phyloP scores from a whole-genome alignment of 371 early-diverging fungal species.

The Haplosporangium sp. region DNA sequence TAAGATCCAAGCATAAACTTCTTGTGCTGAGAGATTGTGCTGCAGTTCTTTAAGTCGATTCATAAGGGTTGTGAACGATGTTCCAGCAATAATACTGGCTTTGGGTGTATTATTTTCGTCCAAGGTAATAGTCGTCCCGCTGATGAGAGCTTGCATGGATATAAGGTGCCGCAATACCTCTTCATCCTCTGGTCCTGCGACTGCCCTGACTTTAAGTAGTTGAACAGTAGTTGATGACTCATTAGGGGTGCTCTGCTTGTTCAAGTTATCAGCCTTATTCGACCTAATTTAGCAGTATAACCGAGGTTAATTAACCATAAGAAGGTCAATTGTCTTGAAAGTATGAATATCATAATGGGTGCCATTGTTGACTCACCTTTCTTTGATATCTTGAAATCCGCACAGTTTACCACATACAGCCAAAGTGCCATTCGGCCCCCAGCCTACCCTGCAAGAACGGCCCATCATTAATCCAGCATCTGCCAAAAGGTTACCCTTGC shows the following conservation, averaged over 20 bases:
- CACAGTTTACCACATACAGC: constrained; percentile 53
- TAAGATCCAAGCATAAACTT: constrained; percentile 64
- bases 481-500: constrained; percentile 55
- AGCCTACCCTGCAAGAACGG: constrained; percentile 81
- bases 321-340: no score
- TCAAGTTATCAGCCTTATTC: not conserved
- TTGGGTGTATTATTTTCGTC: constrained; percentile 43
- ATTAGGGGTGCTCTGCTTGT: not conserved
- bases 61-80: constrained; percentile 41
- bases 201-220: constrained; percentile 27
- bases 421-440: constrained; percentile 78
- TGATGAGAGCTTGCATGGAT: constrained; percentile 42
- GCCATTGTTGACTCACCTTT: constrained; percentile 16
- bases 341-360: no score
- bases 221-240: constrained; percentile 20
- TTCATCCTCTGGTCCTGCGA: constrained; percentile 21
- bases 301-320: no score
- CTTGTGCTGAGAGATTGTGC: constrained; percentile 43
- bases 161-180: constrained; percentile 31
- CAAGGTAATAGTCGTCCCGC: constrained; percentile 34
- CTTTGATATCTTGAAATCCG: constrained; percentile 28
- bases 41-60: constrained; percentile 28
- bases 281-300: not conserved
- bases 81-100: constrained; percentile 29
- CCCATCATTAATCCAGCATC: constrained; percentile 82